Evolutionary conservation across 176 grass and related monocot species (phyloP), one percentile per base, ranked within the genome.

Genomic region (Avena eriantha): DNA sequence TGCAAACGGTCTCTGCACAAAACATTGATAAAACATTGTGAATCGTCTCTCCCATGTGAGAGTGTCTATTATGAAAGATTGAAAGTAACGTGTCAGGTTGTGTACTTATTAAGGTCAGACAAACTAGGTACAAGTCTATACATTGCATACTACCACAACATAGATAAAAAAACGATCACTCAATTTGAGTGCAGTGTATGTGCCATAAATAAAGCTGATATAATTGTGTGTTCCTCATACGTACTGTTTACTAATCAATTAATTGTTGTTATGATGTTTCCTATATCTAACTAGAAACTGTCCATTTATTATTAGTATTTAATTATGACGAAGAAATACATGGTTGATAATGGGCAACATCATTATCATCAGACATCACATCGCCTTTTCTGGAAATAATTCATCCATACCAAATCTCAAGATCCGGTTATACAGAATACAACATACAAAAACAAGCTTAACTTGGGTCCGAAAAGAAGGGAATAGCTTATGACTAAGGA

Each of bases 131-230:
- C 24, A 65, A 6, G 24, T 29, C 60, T 21, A 10, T 19, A 39
- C 57, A 15, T 19, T 53, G 31, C 43, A 65, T 39, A 51, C 47
- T 84, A 51, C 43, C n/a, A 48, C 17, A 26, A 34, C 45, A 64
- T 53, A 7, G 15, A 18, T 77, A 29, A 29, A 29, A 41, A 7
- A 41, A 7, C 41, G 49, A 22, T 60, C 61, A 78, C 39, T 41
- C 39, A 11, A n/a, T 46, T 36, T 48, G 49, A 69, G 69, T 83
- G 21, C 51, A 24, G 7, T 43, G 68, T 15, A 79, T 79, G 15
- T 69, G 60, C 22, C 71, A 77, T 82, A 33, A 76, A 82, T 82
- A 22, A 22, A 68, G 7, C 50, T 41, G 36, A 69, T 15, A 21
- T 26, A 48, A 80, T 10, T 69, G 15, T 80, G 50, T 18, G 60